A percentile compares a stretch with the other conserved stretches of the same genome.
phyloP scores from a whole-genome alignment of 352 stramenopile species.

The Sclerospora graminicola region DNA sequence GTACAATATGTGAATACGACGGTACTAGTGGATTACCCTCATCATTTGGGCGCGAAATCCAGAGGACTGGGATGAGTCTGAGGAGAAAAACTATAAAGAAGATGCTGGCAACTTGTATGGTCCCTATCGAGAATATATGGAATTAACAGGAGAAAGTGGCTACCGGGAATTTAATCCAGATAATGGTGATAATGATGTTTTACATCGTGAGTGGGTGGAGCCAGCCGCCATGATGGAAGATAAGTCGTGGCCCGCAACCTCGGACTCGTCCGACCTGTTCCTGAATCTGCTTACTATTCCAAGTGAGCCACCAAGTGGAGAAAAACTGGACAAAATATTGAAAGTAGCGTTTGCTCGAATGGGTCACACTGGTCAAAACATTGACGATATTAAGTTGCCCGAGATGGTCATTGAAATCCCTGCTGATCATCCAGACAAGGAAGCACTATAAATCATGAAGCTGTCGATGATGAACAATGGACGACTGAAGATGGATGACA shows the following conservation, averaged over 20 bases:
- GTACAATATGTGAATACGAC: conserved; percentile 32
- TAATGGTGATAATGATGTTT: conserved; percentile 35
- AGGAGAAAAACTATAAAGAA: too few species aligned
- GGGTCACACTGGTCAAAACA: conserved; percentile 53
- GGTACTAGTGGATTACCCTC: conserved; percentile 26
- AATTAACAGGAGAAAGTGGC: conserved; percentile 50
- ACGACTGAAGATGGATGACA: conserved; percentile 82
- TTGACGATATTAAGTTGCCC: conserved; percentile 62
- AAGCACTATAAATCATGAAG: conserved; percentile 85
- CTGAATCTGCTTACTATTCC: conserved; percentile 74
- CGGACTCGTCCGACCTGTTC: conserved; percentile 61
- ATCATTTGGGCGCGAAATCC: too few species aligned
- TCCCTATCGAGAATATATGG: conserved; percentile 76
- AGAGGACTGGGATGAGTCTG: too few species aligned
- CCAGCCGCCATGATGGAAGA: conserved; percentile 79
- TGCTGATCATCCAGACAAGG: conserved; percentile 57
- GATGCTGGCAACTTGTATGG: conserved; percentile 53
- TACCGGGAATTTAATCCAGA: conserved; percentile 79
- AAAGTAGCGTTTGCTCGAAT: conserved; percentile 67
- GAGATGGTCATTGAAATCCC: conserved; percentile 61
- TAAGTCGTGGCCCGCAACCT: conserved; percentile 80
- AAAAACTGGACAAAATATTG: conserved; percentile 64
- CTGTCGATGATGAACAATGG: conserved; percentile 84
- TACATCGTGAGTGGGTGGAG: conserved; percentile 61
- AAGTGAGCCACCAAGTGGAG: conserved; percentile 30